These are phyloP conservation scores for Kwoniella newhampshirensis DNA, from an alignment of 768 basidiomycete genomes.

Conservation along the genomic window DNA sequence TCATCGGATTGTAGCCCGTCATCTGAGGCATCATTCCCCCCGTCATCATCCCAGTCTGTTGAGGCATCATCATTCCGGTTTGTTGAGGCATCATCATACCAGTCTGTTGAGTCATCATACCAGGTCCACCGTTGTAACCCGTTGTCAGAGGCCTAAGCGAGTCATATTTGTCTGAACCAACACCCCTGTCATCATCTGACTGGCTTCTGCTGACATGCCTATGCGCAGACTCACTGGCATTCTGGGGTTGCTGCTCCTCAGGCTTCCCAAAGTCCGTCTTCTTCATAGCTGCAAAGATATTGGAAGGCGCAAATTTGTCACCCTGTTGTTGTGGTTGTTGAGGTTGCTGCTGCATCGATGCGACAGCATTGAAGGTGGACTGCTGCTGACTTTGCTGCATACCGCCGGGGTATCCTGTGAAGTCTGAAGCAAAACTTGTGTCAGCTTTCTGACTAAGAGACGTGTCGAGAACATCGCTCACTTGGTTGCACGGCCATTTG, in stretches of 20 bases:
- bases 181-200: background rate
- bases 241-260: slow-evolving; percentile 51
- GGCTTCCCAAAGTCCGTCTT: slow-evolving; percentile 50
- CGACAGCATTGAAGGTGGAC: slow-evolving; percentile 54
- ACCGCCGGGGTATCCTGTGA: slow-evolving; percentile 40
- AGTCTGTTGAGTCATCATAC: slow-evolving; percentile 25
- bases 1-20: slow-evolving; percentile 41
- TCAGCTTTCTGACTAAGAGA: background rate
- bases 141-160: slow-evolving; percentile 53
- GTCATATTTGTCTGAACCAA: slow-evolving; percentile 52
- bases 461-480: slow-evolving; percentile 24
- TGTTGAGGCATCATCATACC: slow-evolving; percentile 43
- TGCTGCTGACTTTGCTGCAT: slow-evolving; percentile 45
- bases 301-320: slow-evolving; percentile 54
- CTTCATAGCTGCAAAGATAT: slow-evolving; percentile 57
- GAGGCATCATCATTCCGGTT: slow-evolving; percentile 40
- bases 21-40: slow-evolving; percentile 35
- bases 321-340: slow-evolving; percentile 24
- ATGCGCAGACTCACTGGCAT: slow-evolving; percentile 40
- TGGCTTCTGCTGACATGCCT: background rate
- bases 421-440: slow-evolving; percentile 24
- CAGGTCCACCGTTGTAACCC: slow-evolving; percentile 49
- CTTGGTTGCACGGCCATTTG: slow-evolving; percentile 43
- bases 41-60: slow-evolving; percentile 47
- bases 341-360: slow-evolving; percentile 42